Evolutionary conservation across 2,329 filamentous ascomycete genomes (phyloP).

Genomic region (Clarireedia monteithiana): DNA sequence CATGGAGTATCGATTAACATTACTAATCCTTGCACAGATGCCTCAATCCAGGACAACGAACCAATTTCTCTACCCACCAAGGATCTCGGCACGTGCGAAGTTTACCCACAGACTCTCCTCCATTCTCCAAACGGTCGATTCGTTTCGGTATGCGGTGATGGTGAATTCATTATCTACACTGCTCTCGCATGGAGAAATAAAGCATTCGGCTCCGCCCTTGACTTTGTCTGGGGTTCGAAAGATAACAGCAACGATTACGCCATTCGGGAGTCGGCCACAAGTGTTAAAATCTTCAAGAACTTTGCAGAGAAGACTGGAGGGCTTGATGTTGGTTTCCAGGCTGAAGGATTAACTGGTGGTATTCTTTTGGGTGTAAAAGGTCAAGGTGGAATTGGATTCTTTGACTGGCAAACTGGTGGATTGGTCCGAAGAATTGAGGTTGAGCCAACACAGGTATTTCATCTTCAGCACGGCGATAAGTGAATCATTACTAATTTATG

Average conservation of each 20-base stretch:
- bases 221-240: conserved; percentile 96
- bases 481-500: conserved; percentile 4
- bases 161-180: conserved; percentile 98
- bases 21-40: conserved; percentile 46
- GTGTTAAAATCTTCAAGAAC: conserved; percentile 96
- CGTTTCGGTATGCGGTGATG: conserved; percentile 85
- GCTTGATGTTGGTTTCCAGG: conserved; percentile 90
- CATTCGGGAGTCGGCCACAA: conserved; percentile 88
- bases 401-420: conserved; percentile 87
- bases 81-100: conserved; percentile 90
- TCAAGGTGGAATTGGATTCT: conserved; percentile 89
- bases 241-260: conserved; percentile 98
- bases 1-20: background rate
- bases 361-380: conserved; percentile 90
- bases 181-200: conserved; percentile 96
- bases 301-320: conserved; percentile 87
- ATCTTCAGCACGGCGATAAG: background rate
- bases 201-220: conserved; percentile 87
- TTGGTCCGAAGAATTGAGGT: conserved; percentile 89
- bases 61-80: conserved; percentile 83
- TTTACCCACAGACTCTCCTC: conserved; percentile 88
- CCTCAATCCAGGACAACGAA: conserved; percentile 77
- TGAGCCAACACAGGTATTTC: conserved; percentile 43
- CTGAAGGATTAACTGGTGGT: conserved; percentile 83
- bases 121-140: conserved; percentile 95